Evolutionary conservation across 2,329 filamentous ascomycete genomes (phyloP).

Genomic region (Mycosphaerella arachidis): DNA sequence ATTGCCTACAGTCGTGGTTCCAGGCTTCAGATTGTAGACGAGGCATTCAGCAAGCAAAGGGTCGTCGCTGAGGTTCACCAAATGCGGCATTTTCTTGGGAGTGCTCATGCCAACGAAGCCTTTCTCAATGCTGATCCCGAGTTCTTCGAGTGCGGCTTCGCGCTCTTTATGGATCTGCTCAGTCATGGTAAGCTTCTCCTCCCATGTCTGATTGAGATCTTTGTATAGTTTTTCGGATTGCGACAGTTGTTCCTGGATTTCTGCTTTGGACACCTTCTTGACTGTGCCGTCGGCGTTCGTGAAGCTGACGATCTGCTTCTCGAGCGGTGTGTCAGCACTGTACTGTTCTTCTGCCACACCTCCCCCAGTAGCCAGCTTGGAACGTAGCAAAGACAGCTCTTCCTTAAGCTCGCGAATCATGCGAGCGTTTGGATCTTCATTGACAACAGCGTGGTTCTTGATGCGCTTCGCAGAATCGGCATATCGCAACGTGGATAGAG

Average conservation of each 20-base stretch:
- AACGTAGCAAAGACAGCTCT: conserved; percentile 77
- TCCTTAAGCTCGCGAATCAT: conserved; percentile 99
- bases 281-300: conserved; percentile 76
- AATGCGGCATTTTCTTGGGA: conserved; percentile 98
- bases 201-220: conserved; percentile 98
- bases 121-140: conserved; percentile 98
- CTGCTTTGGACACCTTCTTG: conserved; percentile 96
- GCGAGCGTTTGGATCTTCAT: conserved; percentile 96
- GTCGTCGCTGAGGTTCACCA: conserved; percentile 82
- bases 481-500: conserved; percentile 88
- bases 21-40: conserved; percentile 96
- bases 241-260: conserved; percentile 92
- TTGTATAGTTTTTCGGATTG: conserved; percentile 95
- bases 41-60: conserved; percentile 91
- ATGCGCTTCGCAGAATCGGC: conserved; percentile 97
- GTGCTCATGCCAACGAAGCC: conserved; percentile 92
- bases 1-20: conserved; percentile 89
- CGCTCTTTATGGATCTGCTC: conserved; percentile 97
- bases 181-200: conserved; percentile 90
- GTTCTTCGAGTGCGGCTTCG: conserved; percentile 88
- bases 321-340: conserved; percentile 82
- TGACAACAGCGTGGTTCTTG: conserved; percentile 99
- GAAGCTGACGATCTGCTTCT: conserved; percentile 95
- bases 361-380: conserved; percentile 62
- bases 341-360: conserved; percentile 69